These are phyloP conservation scores for Boehmeria nivea DNA, from an alignment of 306 rosid species.

Conservation along the genomic window DNA sequence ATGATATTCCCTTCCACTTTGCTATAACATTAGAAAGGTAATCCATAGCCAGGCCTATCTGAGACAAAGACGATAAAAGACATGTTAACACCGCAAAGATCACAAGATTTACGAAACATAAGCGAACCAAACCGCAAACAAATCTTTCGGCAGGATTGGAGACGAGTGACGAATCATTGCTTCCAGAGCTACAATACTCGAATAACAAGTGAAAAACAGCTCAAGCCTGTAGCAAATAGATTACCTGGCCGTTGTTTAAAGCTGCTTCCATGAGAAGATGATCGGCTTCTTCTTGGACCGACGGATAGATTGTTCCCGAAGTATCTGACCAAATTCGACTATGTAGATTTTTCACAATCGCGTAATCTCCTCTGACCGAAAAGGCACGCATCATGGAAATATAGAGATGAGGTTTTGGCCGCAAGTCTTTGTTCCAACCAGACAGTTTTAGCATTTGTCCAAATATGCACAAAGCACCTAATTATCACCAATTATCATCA, in stretches of 20 bases:
- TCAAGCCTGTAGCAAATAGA: not conserved
- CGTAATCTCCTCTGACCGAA: conserved; percentile 63
- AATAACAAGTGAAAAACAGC: too few species aligned
- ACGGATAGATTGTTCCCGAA: conserved; percentile 52
- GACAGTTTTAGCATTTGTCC: conserved; percentile 72
- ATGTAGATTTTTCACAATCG: conserved; percentile 44
- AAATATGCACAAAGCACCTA: conserved; percentile 72
- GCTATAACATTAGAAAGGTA: conserved; percentile 36
- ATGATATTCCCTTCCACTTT: conserved; percentile 64
- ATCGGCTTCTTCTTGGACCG: conserved; percentile 67
- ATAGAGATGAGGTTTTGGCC: conserved; percentile 89
- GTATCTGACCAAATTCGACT: conserved; percentile 66
- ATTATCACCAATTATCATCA: conserved; percentile 9
- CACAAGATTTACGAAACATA: too few species aligned
- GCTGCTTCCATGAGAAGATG: conserved; percentile 91
- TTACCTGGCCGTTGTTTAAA: conserved; percentile 64
- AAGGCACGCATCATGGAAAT: conserved; percentile 79
- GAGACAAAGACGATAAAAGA: conserved; percentile 3
- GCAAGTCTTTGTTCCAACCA: conserved; percentile 49
- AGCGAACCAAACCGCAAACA: too few species aligned
- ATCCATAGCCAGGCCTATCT: conserved; percentile 55
- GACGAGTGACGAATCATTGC: too few species aligned
- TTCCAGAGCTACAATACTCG: too few species aligned
- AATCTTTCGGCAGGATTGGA: too few species aligned
- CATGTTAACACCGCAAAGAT: too few species aligned